These are phyloP conservation scores for Serendipita sp. DNA, from an alignment of 768 basidiomycete genomes.

Conservation along the genomic window DNA sequence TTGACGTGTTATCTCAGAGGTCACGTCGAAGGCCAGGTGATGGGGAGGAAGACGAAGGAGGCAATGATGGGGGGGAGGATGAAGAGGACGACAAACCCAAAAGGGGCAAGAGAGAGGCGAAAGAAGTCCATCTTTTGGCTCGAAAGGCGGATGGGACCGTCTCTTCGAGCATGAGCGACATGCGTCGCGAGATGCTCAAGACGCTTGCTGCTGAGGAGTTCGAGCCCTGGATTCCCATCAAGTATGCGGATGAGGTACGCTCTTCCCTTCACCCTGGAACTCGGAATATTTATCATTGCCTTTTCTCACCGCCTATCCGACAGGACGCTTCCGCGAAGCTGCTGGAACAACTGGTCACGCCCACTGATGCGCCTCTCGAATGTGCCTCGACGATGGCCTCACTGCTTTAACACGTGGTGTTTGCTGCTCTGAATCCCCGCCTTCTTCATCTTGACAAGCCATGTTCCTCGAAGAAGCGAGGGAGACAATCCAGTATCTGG, in stretches of 20 bases:
- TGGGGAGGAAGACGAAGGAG: conserved; percentile 13
- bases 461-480: background rate
- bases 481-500: background rate
- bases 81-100: background rate
- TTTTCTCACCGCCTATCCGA: background rate
- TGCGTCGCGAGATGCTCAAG: background rate
- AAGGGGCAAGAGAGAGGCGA: background rate
- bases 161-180: conserved; percentile 5
- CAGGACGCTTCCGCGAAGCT: conserved; percentile 7
- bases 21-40: conserved; percentile 29
- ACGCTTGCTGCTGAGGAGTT: background rate
- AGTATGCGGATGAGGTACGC: background rate
- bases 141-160: background rate
- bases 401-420: background rate
- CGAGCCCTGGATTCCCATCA: conserved; percentile 4
- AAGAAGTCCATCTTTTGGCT: background rate
- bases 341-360: conserved; percentile 1
- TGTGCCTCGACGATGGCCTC: conserved; percentile 1
- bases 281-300: background rate
- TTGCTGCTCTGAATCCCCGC: background rate
- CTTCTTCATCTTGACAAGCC: conserved; percentile 1
- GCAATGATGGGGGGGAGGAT: background rate
- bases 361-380: background rate
- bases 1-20: conserved; percentile 58
- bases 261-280: background rate